Evolutionary conservation across 257 asterid genomes (phyloP).

Genomic region (Marsdenia floribunda): DNA sequence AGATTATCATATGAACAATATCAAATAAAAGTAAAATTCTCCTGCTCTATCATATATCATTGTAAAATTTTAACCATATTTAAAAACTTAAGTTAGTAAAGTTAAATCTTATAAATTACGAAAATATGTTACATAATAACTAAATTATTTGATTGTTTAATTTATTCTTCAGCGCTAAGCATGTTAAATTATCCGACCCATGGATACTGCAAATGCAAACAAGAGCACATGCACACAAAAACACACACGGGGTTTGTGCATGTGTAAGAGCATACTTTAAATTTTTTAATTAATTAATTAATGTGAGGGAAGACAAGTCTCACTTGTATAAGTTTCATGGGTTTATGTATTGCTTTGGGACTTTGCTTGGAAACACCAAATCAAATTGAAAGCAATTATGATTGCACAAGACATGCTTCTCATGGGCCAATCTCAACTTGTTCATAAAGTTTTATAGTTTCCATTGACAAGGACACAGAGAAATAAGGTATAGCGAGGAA

Average conservation of each 20-base stretch:
- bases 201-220: slow-evolving; percentile 39
- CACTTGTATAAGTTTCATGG: slow-evolving; percentile 35
- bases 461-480: slow-evolving; percentile 55
- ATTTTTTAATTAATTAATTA: slow-evolving; percentile 27
- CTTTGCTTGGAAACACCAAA: slow-evolving; percentile 68
- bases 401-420: slow-evolving; percentile 70
- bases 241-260: slow-evolving; percentile 13
- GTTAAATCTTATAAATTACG: neutral
- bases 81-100: too few species aligned
- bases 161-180: slow-evolving; percentile 59
- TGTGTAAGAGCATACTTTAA: slow-evolving; percentile 11
- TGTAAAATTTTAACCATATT: too few species aligned
- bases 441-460: slow-evolving; percentile 52
- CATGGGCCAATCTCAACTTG: slow-evolving; percentile 79
- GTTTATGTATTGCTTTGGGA: slow-evolving; percentile 22
- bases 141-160: slow-evolving; percentile 61
- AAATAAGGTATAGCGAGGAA: slow-evolving; percentile 27
- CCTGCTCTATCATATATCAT: too few species aligned
- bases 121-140: slow-evolving; percentile 7
- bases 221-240: slow-evolving; percentile 46
- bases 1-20: too few species aligned
- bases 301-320: slow-evolving; percentile 65
- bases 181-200: slow-evolving; percentile 61
- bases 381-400: slow-evolving; percentile 65
- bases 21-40: too few species aligned